Evolutionary conservation across 176 grass and related monocot species (phyloP).

Genomic region (Saccharum spontaneum): DNA sequence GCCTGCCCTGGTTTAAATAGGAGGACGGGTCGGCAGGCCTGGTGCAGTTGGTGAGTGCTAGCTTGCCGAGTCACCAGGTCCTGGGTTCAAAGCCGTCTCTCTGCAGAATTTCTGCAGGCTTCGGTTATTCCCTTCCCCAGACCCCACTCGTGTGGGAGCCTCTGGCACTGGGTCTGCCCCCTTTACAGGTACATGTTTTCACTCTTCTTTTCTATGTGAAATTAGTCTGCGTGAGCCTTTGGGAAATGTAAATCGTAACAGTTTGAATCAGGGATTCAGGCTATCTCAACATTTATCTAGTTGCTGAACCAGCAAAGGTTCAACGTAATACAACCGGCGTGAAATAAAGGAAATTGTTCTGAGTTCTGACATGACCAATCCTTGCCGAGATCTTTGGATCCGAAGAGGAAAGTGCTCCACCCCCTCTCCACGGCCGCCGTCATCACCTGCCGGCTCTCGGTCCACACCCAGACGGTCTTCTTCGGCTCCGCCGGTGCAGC

Average conservation of each 20-base stretch:
- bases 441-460: slow-evolving; percentile 75
- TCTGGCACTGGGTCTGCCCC: too few relatives aligned
- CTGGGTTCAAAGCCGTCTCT: too few relatives aligned
- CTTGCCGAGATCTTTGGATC: slow-evolving; percentile 62
- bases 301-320: background rate
- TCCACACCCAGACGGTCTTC: slow-evolving; percentile 94
- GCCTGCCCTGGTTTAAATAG: background rate
- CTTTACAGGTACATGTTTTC: background rate
- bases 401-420: slow-evolving; percentile 87
- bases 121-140: too few relatives aligned
- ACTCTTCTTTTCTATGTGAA: background rate
- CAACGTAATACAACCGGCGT: background rate
- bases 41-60: too few relatives aligned
- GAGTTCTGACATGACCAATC: slow-evolving; percentile 88
- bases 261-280: background rate
- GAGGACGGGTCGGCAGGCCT: background rate
- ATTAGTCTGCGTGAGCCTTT: background rate
- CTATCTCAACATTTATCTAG: background rate
- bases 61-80: too few relatives aligned
- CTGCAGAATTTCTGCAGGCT: too few relatives aligned
- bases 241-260: background rate
- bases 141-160: too few relatives aligned
- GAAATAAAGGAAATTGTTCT: slow-evolving; percentile 11
- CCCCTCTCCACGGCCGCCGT: slow-evolving; percentile 85
- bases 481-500: slow-evolving; percentile 1